Evolutionary conservation across 305 asterid species (phyloP).

Genomic region (Solanum chacoense): DNA sequence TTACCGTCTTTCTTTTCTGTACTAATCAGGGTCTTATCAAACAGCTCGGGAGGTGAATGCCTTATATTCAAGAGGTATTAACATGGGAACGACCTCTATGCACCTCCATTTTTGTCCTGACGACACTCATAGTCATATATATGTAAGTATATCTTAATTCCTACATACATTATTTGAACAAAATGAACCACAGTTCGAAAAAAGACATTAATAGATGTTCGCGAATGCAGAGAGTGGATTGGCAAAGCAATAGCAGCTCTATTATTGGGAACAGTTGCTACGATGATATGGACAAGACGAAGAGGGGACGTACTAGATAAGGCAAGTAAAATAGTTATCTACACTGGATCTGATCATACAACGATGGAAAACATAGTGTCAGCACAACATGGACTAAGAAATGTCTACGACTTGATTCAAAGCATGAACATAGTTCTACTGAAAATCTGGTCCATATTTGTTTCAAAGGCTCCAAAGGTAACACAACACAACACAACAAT

Average conservation of each 20-base stretch:
- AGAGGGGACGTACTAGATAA: constrained; percentile 7
- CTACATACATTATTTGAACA: background rate
- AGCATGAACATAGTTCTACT: constrained; percentile 46
- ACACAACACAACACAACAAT: background rate
- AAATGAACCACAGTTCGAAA: background rate
- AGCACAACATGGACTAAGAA: constrained; percentile 68
- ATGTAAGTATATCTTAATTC: constrained; percentile 28
- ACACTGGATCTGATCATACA: constrained; percentile 53
- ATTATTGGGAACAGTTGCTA: constrained; percentile 37
- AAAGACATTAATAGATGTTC: background rate
- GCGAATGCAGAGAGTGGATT: constrained; percentile 49
- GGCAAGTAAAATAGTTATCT: constrained; percentile 41
- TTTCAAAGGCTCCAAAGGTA: constrained; percentile 74
- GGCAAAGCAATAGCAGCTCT: constrained; percentile 53
- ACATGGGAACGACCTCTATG: constrained; percentile 56
- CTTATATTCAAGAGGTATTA: constrained; percentile 26
- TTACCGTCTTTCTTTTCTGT: background rate
- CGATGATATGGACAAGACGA: constrained; percentile 34
- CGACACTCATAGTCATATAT: constrained; percentile 37
- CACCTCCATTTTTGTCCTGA: constrained; percentile 24
- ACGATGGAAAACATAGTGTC: constrained; percentile 73
- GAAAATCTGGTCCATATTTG: constrained; percentile 61
- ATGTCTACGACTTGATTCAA: constrained; percentile 44
- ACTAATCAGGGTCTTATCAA: constrained; percentile 42
- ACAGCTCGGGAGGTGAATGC: constrained; percentile 26